Evolutionary conservation across 2,329 filamentous ascomycete genomes (phyloP).

Genomic region (Calonectria multiphialidica): DNA sequence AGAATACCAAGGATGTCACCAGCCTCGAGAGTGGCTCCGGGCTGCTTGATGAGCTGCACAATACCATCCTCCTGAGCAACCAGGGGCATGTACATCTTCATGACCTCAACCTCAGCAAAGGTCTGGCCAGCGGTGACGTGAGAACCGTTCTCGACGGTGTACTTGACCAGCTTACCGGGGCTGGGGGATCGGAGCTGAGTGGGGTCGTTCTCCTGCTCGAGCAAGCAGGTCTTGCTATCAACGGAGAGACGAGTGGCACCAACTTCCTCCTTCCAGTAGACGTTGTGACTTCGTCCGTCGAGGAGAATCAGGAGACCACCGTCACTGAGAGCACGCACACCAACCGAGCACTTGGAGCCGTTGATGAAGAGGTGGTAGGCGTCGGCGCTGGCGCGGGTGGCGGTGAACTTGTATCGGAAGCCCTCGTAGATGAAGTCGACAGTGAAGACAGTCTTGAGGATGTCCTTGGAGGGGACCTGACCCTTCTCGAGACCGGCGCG

Average conservation of each 20-base stretch:
- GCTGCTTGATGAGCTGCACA: constrained; percentile 99
- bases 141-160: constrained; percentile 93
- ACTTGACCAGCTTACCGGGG: constrained; percentile 98
- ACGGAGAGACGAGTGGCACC: constrained; percentile 95
- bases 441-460: constrained; percentile 96
- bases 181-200: constrained; percentile 95
- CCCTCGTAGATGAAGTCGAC: constrained; percentile 99
- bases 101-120: constrained; percentile 98
- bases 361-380: constrained; percentile 99
- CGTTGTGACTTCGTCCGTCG: constrained; percentile 93
- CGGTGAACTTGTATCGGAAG: constrained; percentile 96
- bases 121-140: constrained; percentile 93
- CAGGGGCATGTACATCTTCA: constrained; percentile 99
- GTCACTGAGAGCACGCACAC: constrained; percentile 91
- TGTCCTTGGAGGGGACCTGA: constrained; percentile 95
- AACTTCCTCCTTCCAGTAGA: constrained; percentile 99
- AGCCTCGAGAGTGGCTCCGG: constrained; percentile 95
- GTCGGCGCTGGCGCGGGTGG: constrained; percentile 89
- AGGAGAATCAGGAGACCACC: constrained; percentile 93
- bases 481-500: constrained; percentile 92
- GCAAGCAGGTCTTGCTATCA: constrained; percentile 96
- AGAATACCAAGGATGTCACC: constrained; percentile 99
- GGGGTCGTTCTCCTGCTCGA: constrained; percentile 99
- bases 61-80: constrained; percentile 95
- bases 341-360: constrained; percentile 94